These are phyloP conservation scores for Yarrowia sp. DNA, from an alignment of 805 yeast genomes.

Conservation along the genomic window DNA sequence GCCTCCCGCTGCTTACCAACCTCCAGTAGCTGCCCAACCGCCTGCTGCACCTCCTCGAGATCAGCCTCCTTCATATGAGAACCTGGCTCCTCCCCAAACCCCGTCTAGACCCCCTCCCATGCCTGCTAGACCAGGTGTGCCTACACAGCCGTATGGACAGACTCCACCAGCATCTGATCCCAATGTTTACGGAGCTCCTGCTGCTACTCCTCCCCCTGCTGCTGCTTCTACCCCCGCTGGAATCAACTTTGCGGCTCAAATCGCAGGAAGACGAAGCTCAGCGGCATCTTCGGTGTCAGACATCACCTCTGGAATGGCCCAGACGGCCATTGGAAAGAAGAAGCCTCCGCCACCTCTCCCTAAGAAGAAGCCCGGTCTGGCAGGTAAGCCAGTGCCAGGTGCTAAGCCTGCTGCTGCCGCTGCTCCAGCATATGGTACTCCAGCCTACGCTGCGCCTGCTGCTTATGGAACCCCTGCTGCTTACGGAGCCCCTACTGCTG, in stretches of 20 bases:
- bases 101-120: constrained; percentile 26
- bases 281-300: constrained; percentile 35
- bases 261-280: constrained; percentile 40
- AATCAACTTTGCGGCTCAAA: constrained; percentile 47
- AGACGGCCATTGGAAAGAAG: constrained; percentile 38
- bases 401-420: constrained; percentile 12
- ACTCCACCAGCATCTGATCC: constrained; percentile 18
- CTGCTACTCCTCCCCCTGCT: constrained; percentile 11
- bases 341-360: constrained; percentile 45
- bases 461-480: no score
- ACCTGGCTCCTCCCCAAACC: constrained; percentile 18
- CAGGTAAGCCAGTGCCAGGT: constrained; percentile 39
- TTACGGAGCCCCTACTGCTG: no score
- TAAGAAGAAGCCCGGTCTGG: constrained; percentile 43
- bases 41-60: constrained; percentile 35
- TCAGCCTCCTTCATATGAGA: constrained; percentile 15
- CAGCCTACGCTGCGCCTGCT: no score
- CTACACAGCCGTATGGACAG: constrained; percentile 11
- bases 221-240: constrained; percentile 48
- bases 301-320: constrained; percentile 42
- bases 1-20: constrained; percentile 14
- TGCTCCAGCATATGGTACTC: background rate
- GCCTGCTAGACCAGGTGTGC: constrained; percentile 17
- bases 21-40: constrained; percentile 21
- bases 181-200: constrained; percentile 8